Percentiles rank a stretch among this genome's conserved stretches.
Evolutionary conservation across 495 filamentous ascomycete species (phyloP).

Genomic region (Neurospora sp.): DNA sequence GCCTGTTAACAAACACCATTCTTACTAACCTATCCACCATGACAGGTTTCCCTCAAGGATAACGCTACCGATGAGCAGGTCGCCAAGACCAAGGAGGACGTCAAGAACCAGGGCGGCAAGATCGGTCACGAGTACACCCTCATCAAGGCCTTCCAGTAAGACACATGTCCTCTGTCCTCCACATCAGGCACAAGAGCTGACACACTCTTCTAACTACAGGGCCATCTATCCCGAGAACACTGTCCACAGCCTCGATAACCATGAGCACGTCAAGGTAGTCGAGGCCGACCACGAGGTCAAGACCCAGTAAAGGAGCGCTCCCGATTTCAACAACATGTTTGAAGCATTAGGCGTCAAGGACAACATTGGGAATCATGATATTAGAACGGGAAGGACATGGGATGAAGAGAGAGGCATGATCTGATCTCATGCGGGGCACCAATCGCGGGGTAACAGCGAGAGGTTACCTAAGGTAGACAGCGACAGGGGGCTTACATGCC

Average conservation of each 20-base stretch:
- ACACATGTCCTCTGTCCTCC: neutral
- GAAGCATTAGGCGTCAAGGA: neutral
- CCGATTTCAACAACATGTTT: neutral
- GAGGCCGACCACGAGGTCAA: constrained; percentile 62
- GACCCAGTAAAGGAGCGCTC: constrained; percentile 48
- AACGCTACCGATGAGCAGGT: constrained; percentile 50
- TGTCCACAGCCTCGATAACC: constrained; percentile 48
- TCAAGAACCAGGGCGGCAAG: constrained; percentile 59
- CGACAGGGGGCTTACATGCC: neutral
- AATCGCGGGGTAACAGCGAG: neutral
- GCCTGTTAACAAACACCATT: no score
- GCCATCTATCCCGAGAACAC: constrained; percentile 61
- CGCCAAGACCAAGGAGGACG: constrained; percentile 64
- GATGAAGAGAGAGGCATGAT: neutral
- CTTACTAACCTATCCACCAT: constrained; percentile 2
- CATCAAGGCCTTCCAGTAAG: constrained; percentile 88
- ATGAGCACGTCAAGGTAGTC: constrained; percentile 59
- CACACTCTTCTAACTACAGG: constrained; percentile 31
- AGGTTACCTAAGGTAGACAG: neutral
- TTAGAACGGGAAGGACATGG: neutral
- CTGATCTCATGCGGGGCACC: neutral
- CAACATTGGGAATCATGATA: neutral
- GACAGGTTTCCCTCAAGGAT: constrained; percentile 70
- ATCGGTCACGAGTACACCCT: constrained; percentile 75
- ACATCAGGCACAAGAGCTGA: neutral